Percentiles rank a stretch among this genome's conserved stretches.
phyloP scores from a whole-genome alignment of 805 yeast species.

The Yamadazyma scolyti region DNA sequence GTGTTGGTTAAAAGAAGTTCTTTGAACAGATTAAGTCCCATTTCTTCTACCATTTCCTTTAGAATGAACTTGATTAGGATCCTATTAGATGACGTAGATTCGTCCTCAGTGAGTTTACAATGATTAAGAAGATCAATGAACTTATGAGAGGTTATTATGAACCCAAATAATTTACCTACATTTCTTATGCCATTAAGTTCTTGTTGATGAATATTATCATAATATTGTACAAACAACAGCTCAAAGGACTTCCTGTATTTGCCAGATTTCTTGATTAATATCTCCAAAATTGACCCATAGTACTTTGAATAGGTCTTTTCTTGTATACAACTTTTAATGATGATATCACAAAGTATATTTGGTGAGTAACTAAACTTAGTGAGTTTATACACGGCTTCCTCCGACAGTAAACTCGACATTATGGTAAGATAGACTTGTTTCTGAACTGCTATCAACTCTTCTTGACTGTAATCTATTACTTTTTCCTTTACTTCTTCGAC shows the following conservation, averaged over 20 bases:
- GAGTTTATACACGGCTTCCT: slow-evolving; percentile 89
- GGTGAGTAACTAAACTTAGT: slow-evolving; percentile 47
- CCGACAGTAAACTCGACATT: slow-evolving; percentile 87
- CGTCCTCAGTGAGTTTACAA: slow-evolving; percentile 61
- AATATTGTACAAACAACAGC: slow-evolving; percentile 51
- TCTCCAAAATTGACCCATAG: slow-evolving; percentile 72
- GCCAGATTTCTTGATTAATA: slow-evolving; percentile 40
- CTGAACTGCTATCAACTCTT: slow-evolving; percentile 60
- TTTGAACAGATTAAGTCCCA: slow-evolving; percentile 56
- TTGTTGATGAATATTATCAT: slow-evolving; percentile 56
- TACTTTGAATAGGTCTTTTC: slow-evolving; percentile 84
- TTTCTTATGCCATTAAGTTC: slow-evolving; percentile 75
- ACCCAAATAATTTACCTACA: slow-evolving; percentile 84
- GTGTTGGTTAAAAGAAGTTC: slow-evolving; percentile 53
- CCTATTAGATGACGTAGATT: slow-evolving; percentile 76
- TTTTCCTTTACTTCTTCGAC: too few species aligned
- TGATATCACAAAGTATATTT: slow-evolving; percentile 60
- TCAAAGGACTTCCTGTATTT: slow-evolving; percentile 44
- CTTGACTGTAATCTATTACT: slow-evolving; percentile 64
- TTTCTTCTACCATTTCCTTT: slow-evolving; percentile 71
- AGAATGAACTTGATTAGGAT: slow-evolving; percentile 78
- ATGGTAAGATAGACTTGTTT: slow-evolving; percentile 76
- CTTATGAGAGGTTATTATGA: slow-evolving; percentile 65
- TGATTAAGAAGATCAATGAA: slow-evolving; percentile 58
- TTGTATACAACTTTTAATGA: slow-evolving; percentile 78